Percentiles rank a stretch among this genome's conserved stretches.
These are phyloP conservation scores for Ochromonas danica DNA, from an alignment of 108 stramenopile genomes.

Conservation along the genomic window DNA sequence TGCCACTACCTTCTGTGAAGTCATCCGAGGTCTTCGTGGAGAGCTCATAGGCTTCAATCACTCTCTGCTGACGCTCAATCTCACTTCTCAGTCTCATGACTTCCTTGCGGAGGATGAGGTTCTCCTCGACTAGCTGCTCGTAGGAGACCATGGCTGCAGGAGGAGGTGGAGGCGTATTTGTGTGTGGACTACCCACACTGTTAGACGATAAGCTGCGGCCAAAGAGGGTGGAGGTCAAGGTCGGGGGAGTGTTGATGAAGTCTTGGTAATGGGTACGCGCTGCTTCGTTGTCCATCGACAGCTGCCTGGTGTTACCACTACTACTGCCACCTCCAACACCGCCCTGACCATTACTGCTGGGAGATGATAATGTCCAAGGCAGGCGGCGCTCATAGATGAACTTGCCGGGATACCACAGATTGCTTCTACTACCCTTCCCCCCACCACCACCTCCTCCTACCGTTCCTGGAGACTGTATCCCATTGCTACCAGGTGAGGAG, in stretches of 20 bases:
- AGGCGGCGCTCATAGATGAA: too few species aligned
- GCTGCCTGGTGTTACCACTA: neutral
- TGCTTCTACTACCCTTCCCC: too few species aligned
- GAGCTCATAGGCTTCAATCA: neutral
- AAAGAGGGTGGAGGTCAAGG: too few species aligned
- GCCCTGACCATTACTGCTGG: too few species aligned
- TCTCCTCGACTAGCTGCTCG: neutral
- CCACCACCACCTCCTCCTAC: too few species aligned
- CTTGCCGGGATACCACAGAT: slow-evolving; percentile 13
- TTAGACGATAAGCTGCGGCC: too few species aligned
- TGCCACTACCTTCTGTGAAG: neutral
- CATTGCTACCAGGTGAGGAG: too few species aligned
- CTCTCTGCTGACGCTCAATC: neutral
- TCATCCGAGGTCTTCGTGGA: neutral
- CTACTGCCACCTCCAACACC: neutral
- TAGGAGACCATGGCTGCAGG: neutral
- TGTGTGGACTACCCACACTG: neutral
- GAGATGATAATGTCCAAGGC: too few species aligned
- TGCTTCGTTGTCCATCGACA: neutral
- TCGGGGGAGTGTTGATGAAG: neutral
- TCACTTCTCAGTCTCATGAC: neutral
- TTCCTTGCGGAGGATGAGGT: neutral
- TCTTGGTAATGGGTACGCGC: neutral
- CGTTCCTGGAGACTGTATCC: too few species aligned
- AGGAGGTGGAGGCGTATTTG: neutral